phyloP scores from a whole-genome alignment of 2,329 filamentous ascomycete species.

The Penicillium sp. region DNA sequence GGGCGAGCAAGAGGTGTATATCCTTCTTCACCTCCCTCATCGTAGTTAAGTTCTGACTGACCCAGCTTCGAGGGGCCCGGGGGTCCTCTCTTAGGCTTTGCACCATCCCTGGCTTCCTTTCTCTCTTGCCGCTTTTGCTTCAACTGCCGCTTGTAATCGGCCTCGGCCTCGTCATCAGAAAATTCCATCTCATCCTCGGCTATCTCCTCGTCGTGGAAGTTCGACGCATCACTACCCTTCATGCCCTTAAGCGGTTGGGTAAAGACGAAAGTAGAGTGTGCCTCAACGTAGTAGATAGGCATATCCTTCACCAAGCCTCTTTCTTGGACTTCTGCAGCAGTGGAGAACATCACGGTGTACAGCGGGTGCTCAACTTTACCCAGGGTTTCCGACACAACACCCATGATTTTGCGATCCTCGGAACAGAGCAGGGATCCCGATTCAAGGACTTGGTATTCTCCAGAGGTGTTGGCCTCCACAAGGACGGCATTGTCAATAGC shows the following conservation, averaged over 20 bases:
- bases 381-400: slow-evolving; percentile 79
- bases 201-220: slow-evolving; percentile 90
- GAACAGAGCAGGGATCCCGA: slow-evolving; percentile 79
- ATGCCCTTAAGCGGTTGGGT: slow-evolving; percentile 74
- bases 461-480: slow-evolving; percentile 73
- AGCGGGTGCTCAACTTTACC: slow-evolving; percentile 82
- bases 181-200: slow-evolving; percentile 87
- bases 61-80: slow-evolving; percentile 41
- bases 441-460: slow-evolving; percentile 83
- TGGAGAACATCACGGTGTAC: slow-evolving; percentile 78
- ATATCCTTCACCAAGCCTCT: slow-evolving; percentile 67
- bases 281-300: slow-evolving; percentile 74
- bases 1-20: slow-evolving; percentile 73
- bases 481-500: slow-evolving; percentile 77
- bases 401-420: slow-evolving; percentile 72
- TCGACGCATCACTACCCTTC: slow-evolving; percentile 92
- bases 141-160: slow-evolving; percentile 69
- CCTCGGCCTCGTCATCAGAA: slow-evolving; percentile 93
- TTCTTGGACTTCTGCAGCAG: slow-evolving; percentile 65
- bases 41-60: slow-evolving; percentile 60
- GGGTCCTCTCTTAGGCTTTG: slow-evolving; percentile 36
- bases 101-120: slow-evolving; percentile 48
- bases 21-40: slow-evolving; percentile 55
- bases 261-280: slow-evolving; percentile 80
- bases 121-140: slow-evolving; percentile 66